Evolutionary conservation across 768 basidiomycete species (phyloP).

Genomic region (Lactarius tabidus): DNA sequence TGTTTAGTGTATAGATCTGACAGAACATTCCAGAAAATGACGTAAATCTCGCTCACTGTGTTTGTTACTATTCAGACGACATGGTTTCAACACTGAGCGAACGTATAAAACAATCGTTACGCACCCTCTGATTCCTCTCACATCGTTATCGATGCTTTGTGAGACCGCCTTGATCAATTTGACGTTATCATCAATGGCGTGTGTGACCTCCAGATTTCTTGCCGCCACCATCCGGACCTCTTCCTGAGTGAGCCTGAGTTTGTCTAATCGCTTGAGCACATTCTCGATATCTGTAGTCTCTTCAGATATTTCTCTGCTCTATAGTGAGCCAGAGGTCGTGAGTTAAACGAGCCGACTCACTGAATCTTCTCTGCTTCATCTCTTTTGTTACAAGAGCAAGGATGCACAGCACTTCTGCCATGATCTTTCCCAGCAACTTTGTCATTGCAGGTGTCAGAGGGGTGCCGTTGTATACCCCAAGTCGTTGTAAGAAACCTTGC

Average conservation of each 20-base stretch:
- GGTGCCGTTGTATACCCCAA: neutral
- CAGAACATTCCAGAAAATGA: neutral
- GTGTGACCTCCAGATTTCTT: neutral
- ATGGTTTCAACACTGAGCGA: too few relatives aligned
- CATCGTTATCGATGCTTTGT: neutral
- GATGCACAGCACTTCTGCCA: neutral
- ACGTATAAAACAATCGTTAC: neutral
- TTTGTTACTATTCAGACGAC: too few relatives aligned
- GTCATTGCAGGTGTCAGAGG: neutral
- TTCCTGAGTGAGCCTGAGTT: conserved; percentile 4
- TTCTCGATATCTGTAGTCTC: neutral
- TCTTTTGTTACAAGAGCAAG: neutral
- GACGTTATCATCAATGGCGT: neutral
- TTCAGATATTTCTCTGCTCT: neutral
- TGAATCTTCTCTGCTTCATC: neutral
- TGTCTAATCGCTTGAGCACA: neutral
- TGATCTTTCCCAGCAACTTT: neutral
- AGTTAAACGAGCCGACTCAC: neutral
- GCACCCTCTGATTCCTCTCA: neutral
- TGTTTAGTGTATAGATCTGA: neutral
- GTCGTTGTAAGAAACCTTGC: neutral
- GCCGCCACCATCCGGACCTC: neutral
- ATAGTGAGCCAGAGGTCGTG: neutral
- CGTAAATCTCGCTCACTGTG: neutral
- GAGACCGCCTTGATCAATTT: neutral